Evolutionary conservation across 2,329 filamentous ascomycete genomes (phyloP).

Genomic region (Pyricularia pennisetigena): DNA sequence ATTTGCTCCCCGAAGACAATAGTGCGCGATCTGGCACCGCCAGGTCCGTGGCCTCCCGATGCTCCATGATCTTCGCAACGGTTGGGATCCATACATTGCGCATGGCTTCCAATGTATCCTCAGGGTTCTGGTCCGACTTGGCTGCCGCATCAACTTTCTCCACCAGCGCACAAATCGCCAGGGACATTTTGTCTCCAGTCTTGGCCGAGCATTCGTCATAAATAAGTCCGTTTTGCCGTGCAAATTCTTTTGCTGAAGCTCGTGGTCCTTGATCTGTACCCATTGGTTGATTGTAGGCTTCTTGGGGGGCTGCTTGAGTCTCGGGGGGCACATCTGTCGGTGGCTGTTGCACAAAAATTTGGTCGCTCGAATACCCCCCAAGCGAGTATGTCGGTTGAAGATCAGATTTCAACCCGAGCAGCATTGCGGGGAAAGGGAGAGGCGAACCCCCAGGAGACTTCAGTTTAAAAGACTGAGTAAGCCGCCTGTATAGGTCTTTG

Average conservation of each 20-base stretch:
- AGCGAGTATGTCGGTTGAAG: neutral
- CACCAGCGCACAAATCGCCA: neutral
- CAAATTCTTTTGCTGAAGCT: neutral
- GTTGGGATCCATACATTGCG: slow-evolving; percentile 3
- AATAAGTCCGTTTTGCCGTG: neutral
- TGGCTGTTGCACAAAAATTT: neutral
- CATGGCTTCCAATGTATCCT: neutral
- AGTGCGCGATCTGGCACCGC: neutral
- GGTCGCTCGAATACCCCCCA: neutral
- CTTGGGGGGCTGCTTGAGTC: neutral
- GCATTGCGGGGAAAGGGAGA: slow-evolving; percentile 2
- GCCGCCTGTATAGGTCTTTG: neutral
- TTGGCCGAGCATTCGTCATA: slow-evolving; percentile 2
- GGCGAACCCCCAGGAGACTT: slow-evolving; percentile 7
- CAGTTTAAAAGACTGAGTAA: slow-evolving; percentile 7
- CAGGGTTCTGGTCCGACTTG: neutral
- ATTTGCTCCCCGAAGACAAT: neutral
- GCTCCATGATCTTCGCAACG: neutral
- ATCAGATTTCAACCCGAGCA: slow-evolving; percentile 1
- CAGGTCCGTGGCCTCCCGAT: neutral
- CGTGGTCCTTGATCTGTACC: neutral
- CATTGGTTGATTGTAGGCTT: neutral
- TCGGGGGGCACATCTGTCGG: neutral
- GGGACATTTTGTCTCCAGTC: neutral
- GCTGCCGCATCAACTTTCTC: neutral